A percentile compares a stretch with the other conserved stretches of the same genome.
phyloP scores from a whole-genome alignment of 345 rosid species.

The Cardamine occulta region DNA sequence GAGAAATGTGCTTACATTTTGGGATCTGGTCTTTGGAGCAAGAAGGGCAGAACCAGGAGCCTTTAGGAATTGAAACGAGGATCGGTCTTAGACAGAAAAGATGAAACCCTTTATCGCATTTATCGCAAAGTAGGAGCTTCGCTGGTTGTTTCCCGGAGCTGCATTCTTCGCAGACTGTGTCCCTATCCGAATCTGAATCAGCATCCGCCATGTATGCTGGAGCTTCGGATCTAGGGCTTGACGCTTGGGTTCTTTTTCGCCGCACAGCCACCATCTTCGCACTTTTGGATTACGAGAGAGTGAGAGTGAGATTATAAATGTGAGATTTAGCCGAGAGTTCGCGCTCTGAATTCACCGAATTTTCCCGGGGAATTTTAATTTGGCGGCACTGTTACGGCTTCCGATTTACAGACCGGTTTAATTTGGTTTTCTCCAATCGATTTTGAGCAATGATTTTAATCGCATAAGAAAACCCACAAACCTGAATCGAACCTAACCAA shows the following conservation, averaged over 20 bases:
- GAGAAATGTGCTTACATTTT: slow-evolving; percentile 52
- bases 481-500: too few species aligned
- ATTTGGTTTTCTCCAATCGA: not conserved
- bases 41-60: slow-evolving; percentile 78
- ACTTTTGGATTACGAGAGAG: not conserved
- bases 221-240: slow-evolving; percentile 41
- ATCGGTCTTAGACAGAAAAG: slow-evolving; percentile 84
- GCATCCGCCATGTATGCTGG: not conserved
- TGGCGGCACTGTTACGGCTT: slow-evolving; percentile 36
- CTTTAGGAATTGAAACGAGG: slow-evolving; percentile 83
- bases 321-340: slow-evolving; percentile 2
- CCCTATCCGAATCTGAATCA: slow-evolving; percentile 44
- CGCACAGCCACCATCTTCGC: slow-evolving; percentile 30
- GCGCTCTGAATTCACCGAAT: slow-evolving; percentile 27
- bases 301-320: not conserved
- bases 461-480: too few species aligned
- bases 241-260: slow-evolving; percentile 60
- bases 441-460: not conserved
- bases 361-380: slow-evolving; percentile 38
- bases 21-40: slow-evolving; percentile 65
- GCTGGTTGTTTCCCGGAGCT: slow-evolving; percentile 65
- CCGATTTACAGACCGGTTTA: slow-evolving; percentile 22
- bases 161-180: slow-evolving; percentile 64
- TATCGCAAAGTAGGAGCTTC: slow-evolving; percentile 85
- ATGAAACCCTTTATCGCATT: slow-evolving; percentile 83